Evolutionary conservation across 441 rosid species (phyloP), one percentile per base, ranked within the genome.

Genomic region (Eutrema salsugineum): DNA sequence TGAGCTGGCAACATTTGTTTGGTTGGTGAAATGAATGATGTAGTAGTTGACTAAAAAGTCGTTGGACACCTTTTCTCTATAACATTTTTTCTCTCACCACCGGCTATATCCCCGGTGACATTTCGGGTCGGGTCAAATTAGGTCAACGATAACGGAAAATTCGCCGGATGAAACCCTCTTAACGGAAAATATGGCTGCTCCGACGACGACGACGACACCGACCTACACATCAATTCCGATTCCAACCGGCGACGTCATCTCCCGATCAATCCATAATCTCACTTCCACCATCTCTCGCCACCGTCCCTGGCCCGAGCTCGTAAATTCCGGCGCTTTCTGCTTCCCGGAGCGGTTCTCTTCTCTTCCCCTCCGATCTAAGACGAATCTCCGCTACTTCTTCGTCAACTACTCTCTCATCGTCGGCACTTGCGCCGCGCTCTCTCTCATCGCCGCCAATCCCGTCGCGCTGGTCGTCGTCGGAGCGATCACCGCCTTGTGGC

Each of bases 271-370:
- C 14, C 78, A 87, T 3, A 85, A 85, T 28, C 76, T 87, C 19
- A 55, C 73, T 22, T 48, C 82, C 64, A 24, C 81, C 17, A 11
- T 80, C 77, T 87, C 85, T 74, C 63, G 27, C 73, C 86, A 72
- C 71, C 84, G 85, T 69, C 88, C 88, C 32, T 87, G 88, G 90
- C 84, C 84, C 14, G 82, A 83, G 30, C 79, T 87, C 65, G 48
- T 83, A 19, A 67, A 78, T 5, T 47, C 80, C 74, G 81, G 77
- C 40, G 66, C 48, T 5, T 74, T 71, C 69, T 22, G 11, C 63
- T 63, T 76, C 19, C 81, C 82, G 11, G 78, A 67, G 16, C 24
- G 73, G 14, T n/a, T 76, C 68, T 53, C 83, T 49, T 63, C 73
- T 56, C 68, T 82, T 1, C n/a, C 70, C 17, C 49, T 72, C 39